phyloP scores from a whole-genome alignment of 1,139 yeast species.

The Candida tropicalis region DNA sequence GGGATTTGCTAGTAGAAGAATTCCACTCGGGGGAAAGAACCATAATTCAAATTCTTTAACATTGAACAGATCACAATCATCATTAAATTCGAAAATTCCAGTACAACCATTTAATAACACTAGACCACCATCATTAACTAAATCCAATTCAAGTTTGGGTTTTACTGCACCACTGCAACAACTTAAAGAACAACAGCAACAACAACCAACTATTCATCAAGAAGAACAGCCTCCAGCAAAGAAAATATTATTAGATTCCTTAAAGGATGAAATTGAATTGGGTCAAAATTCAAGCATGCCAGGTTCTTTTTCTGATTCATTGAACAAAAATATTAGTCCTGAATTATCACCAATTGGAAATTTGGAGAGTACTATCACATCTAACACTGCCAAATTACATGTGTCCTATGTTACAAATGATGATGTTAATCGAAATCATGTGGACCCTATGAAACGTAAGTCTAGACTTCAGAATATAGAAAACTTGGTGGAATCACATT shows the following conservation, averaged over 20 bases:
- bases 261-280: slow-evolving; percentile 1
- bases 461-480: slow-evolving; percentile 6
- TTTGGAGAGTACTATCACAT: slow-evolving; percentile 22
- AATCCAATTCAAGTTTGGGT: slow-evolving; percentile 46
- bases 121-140: slow-evolving; percentile 29
- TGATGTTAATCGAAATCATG: slow-evolving; percentile 24
- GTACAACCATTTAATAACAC: slow-evolving; percentile 2
- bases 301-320: slow-evolving; percentile 13
- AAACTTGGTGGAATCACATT: slow-evolving; percentile 13
- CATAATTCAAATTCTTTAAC: slow-evolving; percentile 34
- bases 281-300: neutral
- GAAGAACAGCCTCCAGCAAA: slow-evolving; percentile 2
- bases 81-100: slow-evolving; percentile 18
- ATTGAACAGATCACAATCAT: slow-evolving; percentile 38
- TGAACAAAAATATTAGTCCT: slow-evolving; percentile 8
- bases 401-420: slow-evolving; percentile 21
- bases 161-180: slow-evolving; percentile 24
- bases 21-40: slow-evolving; percentile 56
- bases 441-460: slow-evolving; percentile 34
- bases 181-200: slow-evolving; percentile 4
- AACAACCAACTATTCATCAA: slow-evolving; percentile 3
- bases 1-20: slow-evolving; percentile 22
- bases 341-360: slow-evolving; percentile 5
- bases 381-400: slow-evolving; percentile 26
- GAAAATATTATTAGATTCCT: neutral